Conservation (phyloP, 1,284 basidiomycete species). For the Rhodotorula glutinis region DNA sequence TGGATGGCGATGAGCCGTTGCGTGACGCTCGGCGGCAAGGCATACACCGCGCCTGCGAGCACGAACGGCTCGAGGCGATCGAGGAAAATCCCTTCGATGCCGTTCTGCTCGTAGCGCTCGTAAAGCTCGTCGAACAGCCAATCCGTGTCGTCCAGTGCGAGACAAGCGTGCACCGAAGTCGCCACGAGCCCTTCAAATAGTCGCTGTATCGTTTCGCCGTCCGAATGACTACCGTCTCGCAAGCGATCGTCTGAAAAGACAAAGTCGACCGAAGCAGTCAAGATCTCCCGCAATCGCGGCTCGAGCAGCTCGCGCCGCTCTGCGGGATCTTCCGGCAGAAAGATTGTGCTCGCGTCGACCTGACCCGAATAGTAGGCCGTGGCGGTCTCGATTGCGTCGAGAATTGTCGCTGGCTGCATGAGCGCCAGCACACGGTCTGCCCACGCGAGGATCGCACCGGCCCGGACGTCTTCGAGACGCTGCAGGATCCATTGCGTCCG, state of each 20-base stretch:
- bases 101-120: slow-evolving; percentile 78
- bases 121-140: slow-evolving; percentile 92
- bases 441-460: slow-evolving; percentile 89
- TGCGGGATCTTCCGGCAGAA: slow-evolving; percentile 66
- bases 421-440: slow-evolving; percentile 83
- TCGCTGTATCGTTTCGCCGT: slow-evolving; percentile 83
- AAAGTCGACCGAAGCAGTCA: slow-evolving; percentile 82
- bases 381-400: slow-evolving; percentile 82
- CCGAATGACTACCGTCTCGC: slow-evolving; percentile 79
- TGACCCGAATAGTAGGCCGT: slow-evolving; percentile 78
- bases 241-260: slow-evolving; percentile 93
- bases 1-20: slow-evolving; percentile 79
- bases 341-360: slow-evolving; percentile 80
- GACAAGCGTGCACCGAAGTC: slow-evolving; percentile 75
- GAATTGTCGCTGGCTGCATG: slow-evolving; percentile 81
- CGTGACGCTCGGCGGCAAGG: slow-evolving; percentile 74
- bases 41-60: slow-evolving; percentile 66
- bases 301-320: slow-evolving; percentile 67
- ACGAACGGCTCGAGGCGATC: slow-evolving; percentile 79
- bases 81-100: slow-evolving; percentile 85
- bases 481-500: slow-evolving; percentile 17
- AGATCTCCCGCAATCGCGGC: slow-evolving; percentile 72
- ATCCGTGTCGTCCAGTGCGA: slow-evolving; percentile 72
- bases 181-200: slow-evolving; percentile 85
- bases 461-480: slow-evolving; percentile 60